Conservation (phyloP, 306 rosid species). For the Abrus pulchellus region DNA sequence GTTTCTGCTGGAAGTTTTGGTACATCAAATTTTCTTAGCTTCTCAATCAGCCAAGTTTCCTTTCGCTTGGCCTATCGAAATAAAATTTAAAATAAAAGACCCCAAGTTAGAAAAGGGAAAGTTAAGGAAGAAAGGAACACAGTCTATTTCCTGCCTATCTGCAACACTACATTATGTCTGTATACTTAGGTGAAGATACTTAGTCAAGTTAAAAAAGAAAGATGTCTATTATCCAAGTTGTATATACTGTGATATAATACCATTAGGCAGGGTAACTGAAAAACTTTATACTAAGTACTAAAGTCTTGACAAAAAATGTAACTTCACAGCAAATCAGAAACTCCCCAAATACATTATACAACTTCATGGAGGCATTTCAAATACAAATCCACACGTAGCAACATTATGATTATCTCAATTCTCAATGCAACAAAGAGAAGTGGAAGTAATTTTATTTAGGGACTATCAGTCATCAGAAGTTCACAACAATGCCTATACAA, state of each 20-base stretch:
- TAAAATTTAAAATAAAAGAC: slow-evolving; percentile 14
- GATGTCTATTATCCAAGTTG: background rate
- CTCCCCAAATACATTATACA: slow-evolving; percentile 3
- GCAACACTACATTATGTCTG: background rate
- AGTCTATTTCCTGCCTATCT: slow-evolving; percentile 26
- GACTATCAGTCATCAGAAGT: background rate
- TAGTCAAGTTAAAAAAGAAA: slow-evolving; percentile 33
- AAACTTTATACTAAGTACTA: slow-evolving; percentile 25
- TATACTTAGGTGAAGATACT: slow-evolving; percentile 18
- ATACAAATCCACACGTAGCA: slow-evolving; percentile 19
- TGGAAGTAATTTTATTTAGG: slow-evolving; percentile 13
- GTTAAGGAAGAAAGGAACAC: background rate
- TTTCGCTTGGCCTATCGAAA: slow-evolving; percentile 82
- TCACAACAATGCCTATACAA: background rate
- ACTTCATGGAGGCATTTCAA: slow-evolving; percentile 20
- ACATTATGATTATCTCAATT: slow-evolving; percentile 30
- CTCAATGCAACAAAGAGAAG: slow-evolving; percentile 1
- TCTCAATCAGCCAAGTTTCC: slow-evolving; percentile 91
- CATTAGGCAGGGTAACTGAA: slow-evolving; percentile 15
- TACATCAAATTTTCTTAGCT: slow-evolving; percentile 76
- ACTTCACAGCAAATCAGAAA: no score
- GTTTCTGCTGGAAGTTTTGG: slow-evolving; percentile 67
- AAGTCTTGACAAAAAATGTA: slow-evolving; percentile 25
- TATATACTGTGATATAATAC: background rate
- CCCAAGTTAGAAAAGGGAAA: background rate